Evolutionary conservation across 192 early-diverging fungal species (phyloP).

Genomic region (Gigaspora rosea): DNA sequence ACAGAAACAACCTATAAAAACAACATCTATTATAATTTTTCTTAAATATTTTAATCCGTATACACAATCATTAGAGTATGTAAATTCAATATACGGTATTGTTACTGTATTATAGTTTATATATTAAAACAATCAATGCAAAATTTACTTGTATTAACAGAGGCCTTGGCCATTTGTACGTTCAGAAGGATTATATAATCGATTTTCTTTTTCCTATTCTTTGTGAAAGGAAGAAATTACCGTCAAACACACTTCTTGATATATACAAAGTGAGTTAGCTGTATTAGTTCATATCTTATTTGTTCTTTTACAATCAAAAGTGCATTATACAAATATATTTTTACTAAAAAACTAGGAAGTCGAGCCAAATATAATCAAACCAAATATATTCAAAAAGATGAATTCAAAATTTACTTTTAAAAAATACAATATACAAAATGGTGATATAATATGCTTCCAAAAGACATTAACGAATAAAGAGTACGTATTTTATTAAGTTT

Average conservation of each 20-base stretch:
- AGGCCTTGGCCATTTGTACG: conserved; percentile 59
- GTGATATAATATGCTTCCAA: conserved; percentile 75
- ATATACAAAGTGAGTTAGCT: conserved; percentile 54
- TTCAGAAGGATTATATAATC: conserved; percentile 53
- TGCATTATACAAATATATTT: not conserved
- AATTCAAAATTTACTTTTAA: conserved; percentile 64
- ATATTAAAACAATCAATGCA: not conserved
- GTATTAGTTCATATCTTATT: too few species aligned
- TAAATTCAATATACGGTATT: not conserved
- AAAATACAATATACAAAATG: conserved; percentile 83
- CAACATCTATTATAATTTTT: conserved; percentile 64
- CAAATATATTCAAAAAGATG: conserved; percentile 83
- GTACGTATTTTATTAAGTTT: conserved; percentile 29
- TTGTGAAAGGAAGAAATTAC: conserved; percentile 53
- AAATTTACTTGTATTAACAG: conserved; percentile 23
- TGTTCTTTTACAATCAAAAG: too few species aligned
- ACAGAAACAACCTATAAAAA: not conserved
- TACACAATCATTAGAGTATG: conserved; percentile 60
- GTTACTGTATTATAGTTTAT: not conserved
- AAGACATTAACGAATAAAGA: conserved; percentile 45
- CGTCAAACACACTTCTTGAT: conserved; percentile 57
- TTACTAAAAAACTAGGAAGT: conserved; percentile 56
- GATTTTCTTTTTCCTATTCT: conserved; percentile 33
- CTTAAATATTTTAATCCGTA: conserved; percentile 83
- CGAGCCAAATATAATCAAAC: conserved; percentile 63